Base-by-base conservation (phyloP, 306 rosid genomes). In the Prinsepia uniflora region DNA sequence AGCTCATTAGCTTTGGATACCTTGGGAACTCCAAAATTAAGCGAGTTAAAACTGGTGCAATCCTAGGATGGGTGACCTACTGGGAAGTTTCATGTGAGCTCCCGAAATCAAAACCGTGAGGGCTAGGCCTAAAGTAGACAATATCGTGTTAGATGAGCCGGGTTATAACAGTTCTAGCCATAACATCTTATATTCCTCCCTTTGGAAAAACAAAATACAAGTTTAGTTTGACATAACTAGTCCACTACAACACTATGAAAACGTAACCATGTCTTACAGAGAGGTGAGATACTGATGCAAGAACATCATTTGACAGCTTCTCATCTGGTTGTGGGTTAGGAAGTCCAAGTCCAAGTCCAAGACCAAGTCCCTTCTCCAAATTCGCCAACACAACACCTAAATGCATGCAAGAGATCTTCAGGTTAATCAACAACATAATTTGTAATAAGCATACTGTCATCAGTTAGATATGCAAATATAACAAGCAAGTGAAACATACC, bases 151-250 rank as follows among this genome's bases (percentile, higher is more conserved):
- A n/a, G n/a, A n/a, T n/a, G n/a, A n/a, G n/a, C n/a, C n/a, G n/a
- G n/a, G n/a, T n/a, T n/a, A n/a, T n/a, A n/a, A n/a, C n/a, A n/a
- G 90, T 75, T 94, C 92, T 2, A 97, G 97, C 98, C 98, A 94
- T 85, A 90, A 86, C 54, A 94, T 72, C 79, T 86, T 90, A 78
- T 90, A 89, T 67, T 86, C 89, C 82, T 94, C 98, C 57, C 98
- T 96, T 97, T 94, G 79, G 45, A 67, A 75, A 24, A 3, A 12
- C 30, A 24, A 15, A 63, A 59, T 65, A 68, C 30, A 14, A 69
- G 7, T 71, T 62, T 36, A 54, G 43, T 39, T 45, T 46, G 10
- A 5, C 20, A 4, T 11, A 53, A 42, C 36, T 19, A 43, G 1
- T 50, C 56, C 53, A 24, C 20, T 36, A 11, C 11, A 53, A 55